Conservation (phyloP, 164 flowering plant genomes). For the Umbellularia californica region DNA sequence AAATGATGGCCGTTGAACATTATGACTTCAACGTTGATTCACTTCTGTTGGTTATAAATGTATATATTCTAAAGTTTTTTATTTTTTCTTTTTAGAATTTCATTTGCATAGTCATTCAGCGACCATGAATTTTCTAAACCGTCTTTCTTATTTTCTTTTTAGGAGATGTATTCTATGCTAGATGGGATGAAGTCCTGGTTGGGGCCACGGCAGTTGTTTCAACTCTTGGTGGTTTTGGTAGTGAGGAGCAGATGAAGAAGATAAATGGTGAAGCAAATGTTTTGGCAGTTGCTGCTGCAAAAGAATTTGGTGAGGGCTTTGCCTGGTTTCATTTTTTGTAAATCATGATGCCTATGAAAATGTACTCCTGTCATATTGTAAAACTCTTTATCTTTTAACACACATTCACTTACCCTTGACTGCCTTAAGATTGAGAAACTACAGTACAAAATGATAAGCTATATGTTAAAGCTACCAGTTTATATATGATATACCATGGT, state of each 20-base stretch:
- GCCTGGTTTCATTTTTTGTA: not conserved
- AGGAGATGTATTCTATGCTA: slow-evolving; percentile 93
- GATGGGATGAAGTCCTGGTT: slow-evolving; percentile 88
- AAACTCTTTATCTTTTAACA: not conserved
- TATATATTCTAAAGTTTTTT: no score
- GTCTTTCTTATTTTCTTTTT: slow-evolving; percentile 13
- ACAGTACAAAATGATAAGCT: no score
- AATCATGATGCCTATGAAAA: not conserved
- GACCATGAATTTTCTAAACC: not conserved
- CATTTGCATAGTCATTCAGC: not conserved
- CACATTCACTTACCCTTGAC: not conserved
- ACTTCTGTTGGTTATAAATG: not conserved
- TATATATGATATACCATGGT: no score
- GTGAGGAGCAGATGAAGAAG: slow-evolving; percentile 88
- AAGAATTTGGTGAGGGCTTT: slow-evolving; percentile 62
- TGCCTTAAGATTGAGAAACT: no score
- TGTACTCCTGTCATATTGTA: not conserved
- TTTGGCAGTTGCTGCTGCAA: slow-evolving; percentile 81
- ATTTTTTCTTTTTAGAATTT: no score
- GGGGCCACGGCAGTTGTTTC: slow-evolving; percentile 98
- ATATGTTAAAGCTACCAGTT: no score
- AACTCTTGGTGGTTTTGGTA: slow-evolving; percentile 96
- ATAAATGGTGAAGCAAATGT: slow-evolving; percentile 95
- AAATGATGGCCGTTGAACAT: not conserved
- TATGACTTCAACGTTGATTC: not conserved